Evolutionary conservation across 148 eudicot species (phyloP).

Genomic region (Linanthus parryae): DNA sequence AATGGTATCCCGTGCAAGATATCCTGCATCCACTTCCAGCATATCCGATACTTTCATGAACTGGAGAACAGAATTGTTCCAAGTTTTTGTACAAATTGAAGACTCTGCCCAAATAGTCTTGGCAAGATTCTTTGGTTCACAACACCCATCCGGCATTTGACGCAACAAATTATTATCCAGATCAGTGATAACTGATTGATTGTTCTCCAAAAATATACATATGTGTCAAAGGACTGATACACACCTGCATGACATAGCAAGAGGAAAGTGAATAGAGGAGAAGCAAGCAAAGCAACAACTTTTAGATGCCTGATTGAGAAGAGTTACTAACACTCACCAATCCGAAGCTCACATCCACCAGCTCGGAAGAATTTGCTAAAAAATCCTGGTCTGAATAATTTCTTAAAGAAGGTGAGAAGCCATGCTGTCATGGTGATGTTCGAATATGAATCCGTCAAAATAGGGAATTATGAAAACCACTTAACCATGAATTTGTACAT

Average conservation of each 20-base stretch:
- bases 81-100: constrained; percentile 69
- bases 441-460: too few species aligned
- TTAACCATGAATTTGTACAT: too few species aligned
- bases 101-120: constrained; percentile 81
- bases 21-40: constrained; percentile 80
- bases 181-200: constrained; percentile 58
- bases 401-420: too few species aligned
- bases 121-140: constrained; percentile 61
- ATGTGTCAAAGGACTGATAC: constrained; percentile 81
- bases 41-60: constrained; percentile 87
- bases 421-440: too few species aligned
- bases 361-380: constrained; percentile 80
- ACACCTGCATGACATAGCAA: constrained; percentile 47
- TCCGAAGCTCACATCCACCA: constrained; percentile 84
- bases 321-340: constrained; percentile 44
- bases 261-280: constrained; percentile 3
- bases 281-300: constrained; percentile 2
- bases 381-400: constrained; percentile 71
- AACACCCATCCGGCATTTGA: constrained; percentile 68
- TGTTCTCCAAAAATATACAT: constrained; percentile 74
- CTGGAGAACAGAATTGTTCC: constrained; percentile 88
- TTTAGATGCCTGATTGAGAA: constrained; percentile 4
- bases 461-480: too few species aligned
- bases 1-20: constrained; percentile 60
- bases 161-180: constrained; percentile 86